Evolutionary conservation across 768 basidiomycete genomes (phyloP).

Genomic region (Hericium coralloides): DNA sequence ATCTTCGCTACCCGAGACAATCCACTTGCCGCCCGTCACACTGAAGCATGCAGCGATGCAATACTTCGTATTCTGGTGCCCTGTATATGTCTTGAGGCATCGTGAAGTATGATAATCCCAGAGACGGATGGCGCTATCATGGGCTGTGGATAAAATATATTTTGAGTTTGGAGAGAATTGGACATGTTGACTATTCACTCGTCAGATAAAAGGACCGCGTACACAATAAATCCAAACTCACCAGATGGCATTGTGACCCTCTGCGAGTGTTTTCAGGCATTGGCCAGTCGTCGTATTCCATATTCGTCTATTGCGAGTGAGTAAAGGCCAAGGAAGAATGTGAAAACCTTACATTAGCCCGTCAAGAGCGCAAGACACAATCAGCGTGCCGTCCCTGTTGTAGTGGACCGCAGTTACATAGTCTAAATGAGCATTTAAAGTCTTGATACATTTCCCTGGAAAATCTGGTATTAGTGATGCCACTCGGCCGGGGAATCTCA

Average conservation of each 20-base stretch:
- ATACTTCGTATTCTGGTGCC: conserved; percentile 76
- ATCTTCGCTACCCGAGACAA: conserved; percentile 88
- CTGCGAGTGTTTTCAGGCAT: conserved; percentile 92
- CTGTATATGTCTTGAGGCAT: conserved; percentile 83
- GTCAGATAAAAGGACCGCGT: not conserved
- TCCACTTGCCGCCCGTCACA: conserved; percentile 82
- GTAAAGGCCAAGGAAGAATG: not conserved
- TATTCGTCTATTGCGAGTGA: conserved; percentile 56
- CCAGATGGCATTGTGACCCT: conserved; percentile 82
- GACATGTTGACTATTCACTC: conserved; percentile 64
- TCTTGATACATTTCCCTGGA: conserved; percentile 75
- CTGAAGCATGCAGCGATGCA: conserved; percentile 81
- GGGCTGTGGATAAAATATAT: conserved; percentile 88
- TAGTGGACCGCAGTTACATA: conserved; percentile 94
- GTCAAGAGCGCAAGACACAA: conserved; percentile 88
- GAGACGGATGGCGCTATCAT: conserved; percentile 86
- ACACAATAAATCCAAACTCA: conserved; percentile 23
- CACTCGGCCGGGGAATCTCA: not conserved
- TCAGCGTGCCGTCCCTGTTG: conserved; percentile 83
- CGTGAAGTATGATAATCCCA: conserved; percentile 94
- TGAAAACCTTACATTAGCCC: conserved; percentile 73
- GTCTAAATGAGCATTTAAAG: conserved; percentile 87
- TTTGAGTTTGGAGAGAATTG: conserved; percentile 94
- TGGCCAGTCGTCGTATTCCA: conserved; percentile 92
- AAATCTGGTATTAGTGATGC: not conserved